Base-by-base conservation (phyloP, 139 green algal species). In the Tetradesmus obliquus region DNA sequence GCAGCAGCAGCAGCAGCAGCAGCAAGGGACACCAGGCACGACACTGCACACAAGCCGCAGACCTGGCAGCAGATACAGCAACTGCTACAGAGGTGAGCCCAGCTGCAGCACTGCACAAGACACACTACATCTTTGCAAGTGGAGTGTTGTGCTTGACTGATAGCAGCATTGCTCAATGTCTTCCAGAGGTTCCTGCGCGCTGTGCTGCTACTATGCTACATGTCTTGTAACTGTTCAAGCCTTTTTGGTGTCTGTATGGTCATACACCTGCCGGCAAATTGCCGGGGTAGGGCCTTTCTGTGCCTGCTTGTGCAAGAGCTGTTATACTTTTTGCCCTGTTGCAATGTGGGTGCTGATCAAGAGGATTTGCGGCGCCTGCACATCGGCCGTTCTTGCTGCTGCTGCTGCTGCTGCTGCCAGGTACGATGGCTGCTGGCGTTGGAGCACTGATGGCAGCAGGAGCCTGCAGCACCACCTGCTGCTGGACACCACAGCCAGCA, bases 61-160 rank as follows among this genome's bases (percentile, higher is more conserved):
- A 92, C 22, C 20, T 97, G 95, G 95, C 84, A 87, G 24, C 84
- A 93, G 45, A 88, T 97, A 32, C 93, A 95, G 86, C 83, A 60
- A 2, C 74, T 96, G 3, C 69, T 96, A 19, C 51, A 57, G 22
- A 90, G 88, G 94, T 94, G 74, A 84, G 51, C 2, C 17, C 19
- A 15, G 54, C n/a, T 71, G 51, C 53, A 88, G 24, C 53, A 10
- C n/a, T 22, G 12, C 71, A 79, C 15, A 5, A 32, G 71, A 6
- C 15, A 19, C 60, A 13, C 22, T n/a, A 79, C 13, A 22, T 79
- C 5, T 1, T 32, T 22, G 13, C 12, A 22, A 79, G 2, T n/a
- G 5, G 13, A 79, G 0, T 6, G 71, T 45, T 0, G 0, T 45
- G 32, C 32, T 45, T 45, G 32, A 45, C 32, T 45, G 32, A 0